Evolutionary conservation across 2,329 filamentous ascomycete genomes (phyloP).

Genomic region (Sclerotinia spermophila): DNA sequence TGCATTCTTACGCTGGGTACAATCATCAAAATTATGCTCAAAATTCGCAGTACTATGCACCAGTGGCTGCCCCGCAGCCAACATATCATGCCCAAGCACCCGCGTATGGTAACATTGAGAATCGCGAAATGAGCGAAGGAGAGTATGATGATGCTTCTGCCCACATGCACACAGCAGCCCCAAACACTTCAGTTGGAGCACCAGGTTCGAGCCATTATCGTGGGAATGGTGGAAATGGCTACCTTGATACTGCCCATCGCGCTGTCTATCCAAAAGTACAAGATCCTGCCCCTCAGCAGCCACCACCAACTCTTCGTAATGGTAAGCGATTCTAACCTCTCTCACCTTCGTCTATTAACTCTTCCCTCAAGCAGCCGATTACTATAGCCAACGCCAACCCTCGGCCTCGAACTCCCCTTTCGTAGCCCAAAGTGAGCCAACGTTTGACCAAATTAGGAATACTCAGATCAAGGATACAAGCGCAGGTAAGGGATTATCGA

Average conservation of each 20-base stretch:
- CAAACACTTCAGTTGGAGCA: constrained; percentile 19
- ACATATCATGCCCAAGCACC: constrained; percentile 14
- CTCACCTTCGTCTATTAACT: background rate
- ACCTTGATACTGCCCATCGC: constrained; percentile 29
- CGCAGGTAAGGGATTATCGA: background rate
- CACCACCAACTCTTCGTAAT: constrained; percentile 18
- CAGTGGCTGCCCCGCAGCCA: constrained; percentile 10
- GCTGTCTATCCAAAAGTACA: constrained; percentile 26
- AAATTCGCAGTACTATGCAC: constrained; percentile 21
- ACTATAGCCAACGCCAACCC: constrained; percentile 27
- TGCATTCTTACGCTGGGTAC: constrained; percentile 24
- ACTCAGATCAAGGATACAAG: background rate
- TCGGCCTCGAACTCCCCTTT: constrained; percentile 34
- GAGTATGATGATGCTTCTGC: constrained; percentile 51
- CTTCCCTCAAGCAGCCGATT: constrained; percentile 13
- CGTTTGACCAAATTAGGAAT: constrained; percentile 21
- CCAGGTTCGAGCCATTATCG: constrained; percentile 35
- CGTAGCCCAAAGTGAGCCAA: constrained; percentile 22
- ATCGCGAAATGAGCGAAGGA: constrained; percentile 73
- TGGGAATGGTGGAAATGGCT: constrained; percentile 26
- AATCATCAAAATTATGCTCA: constrained; percentile 28
- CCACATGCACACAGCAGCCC: constrained; percentile 11
- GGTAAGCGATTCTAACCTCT: constrained; percentile 22
- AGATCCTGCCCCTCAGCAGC: constrained; percentile 25
- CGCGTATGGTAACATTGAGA: constrained; percentile 47